Conservation (phyloP, 257 asterid genomes). For the Datura wrightii region DNA sequence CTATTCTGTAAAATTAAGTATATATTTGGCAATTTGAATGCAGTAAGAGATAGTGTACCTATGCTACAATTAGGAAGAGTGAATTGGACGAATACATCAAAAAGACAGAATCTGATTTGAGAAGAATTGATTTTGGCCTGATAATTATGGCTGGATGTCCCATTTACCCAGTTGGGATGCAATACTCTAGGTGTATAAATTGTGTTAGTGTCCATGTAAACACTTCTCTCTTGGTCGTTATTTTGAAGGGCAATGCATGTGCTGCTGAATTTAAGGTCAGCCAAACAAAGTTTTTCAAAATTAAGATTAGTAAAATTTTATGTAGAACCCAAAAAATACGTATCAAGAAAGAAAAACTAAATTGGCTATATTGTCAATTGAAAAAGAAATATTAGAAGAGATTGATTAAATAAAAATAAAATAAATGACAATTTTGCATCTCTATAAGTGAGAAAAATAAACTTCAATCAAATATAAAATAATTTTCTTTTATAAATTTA, state of each 20-base stretch:
- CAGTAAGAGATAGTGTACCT: background rate
- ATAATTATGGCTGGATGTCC: background rate
- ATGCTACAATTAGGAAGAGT: background rate
- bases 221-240: background rate
- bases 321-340: background rate
- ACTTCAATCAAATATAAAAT: too few relatives aligned
- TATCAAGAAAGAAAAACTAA: background rate
- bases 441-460: too few relatives aligned
- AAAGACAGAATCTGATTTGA: background rate
- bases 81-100: background rate
- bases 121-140: background rate
- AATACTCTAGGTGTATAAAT: background rate
- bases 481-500: too few relatives aligned
- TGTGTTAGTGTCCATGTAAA: background rate
- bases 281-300: background rate
- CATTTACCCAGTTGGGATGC: background rate
- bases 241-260: background rate
- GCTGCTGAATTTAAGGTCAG: background rate
- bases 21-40: background rate
- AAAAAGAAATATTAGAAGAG: background rate
- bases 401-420: too few relatives aligned
- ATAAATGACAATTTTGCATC: too few relatives aligned
- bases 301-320: background rate
- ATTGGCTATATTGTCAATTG: background rate
- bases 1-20: background rate